Base-by-base conservation (phyloP, 345 rosid species). In the Psidium friedrichsthalianum region DNA sequence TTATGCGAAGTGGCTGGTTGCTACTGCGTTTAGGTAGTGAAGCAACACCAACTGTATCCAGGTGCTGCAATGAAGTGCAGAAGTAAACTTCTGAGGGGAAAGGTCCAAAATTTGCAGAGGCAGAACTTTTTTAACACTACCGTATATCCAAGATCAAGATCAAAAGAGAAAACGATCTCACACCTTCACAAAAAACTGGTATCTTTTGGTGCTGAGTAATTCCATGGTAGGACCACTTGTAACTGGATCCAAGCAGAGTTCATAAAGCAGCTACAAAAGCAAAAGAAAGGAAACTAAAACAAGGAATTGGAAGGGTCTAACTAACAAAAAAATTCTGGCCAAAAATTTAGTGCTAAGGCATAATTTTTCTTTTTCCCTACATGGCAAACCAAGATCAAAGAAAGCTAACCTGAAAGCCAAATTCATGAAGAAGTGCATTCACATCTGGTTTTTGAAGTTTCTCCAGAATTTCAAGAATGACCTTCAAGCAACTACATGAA, bases 161-260 rank as follows among this genome's bases (percentile, higher is more conserved):
- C 36, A 2, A 83, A 42, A 54, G 15, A 47, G 18, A 86, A 11
- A 40, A 24, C 47, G 29, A 58, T 55, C 83, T 25, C 57, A 51
- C 91, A 96, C 99, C 98, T 91, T 92, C 49, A 92, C 90, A 90
- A 94, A 95, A 91, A 94, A 95, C 87, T 94, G 97, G 89, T 97
- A 95, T 83, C 91, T 95, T 92, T 89, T 95, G 85, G 85, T 94
- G 89, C 98, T 90, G 90, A 95, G 86, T 88, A 97, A 92, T 88
- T 97, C 98, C 96, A 97, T 91, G 47, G 90, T 92, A 86, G 99
- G 98, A 82, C 96, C 94, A 83, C 92, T 87, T 52, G 98, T 97
- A 85, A 95, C 84, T 14, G 97, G 94, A 91, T 97, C 99, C 94
- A 93, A 81, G 88, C 94, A 94, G 89, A 97, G 88, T 90, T 95